A percentile compares a stretch with the other conserved stretches of the same genome.
phyloP scores from a whole-genome alignment of 2,329 filamentous ascomycete species.

The Colletotrichum neosansevieriae region DNA sequence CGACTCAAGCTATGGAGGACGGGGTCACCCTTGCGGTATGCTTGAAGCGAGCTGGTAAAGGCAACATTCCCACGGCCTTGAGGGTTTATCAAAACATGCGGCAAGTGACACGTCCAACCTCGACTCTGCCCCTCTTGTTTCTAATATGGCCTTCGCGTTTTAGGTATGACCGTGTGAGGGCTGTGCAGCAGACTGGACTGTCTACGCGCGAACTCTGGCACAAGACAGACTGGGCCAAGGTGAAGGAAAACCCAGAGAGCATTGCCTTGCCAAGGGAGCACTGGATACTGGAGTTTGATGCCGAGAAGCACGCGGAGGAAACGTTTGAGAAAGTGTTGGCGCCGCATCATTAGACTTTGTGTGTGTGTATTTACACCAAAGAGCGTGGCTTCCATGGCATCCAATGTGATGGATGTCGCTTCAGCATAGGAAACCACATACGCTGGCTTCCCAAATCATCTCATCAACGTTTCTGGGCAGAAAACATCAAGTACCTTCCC shows the following conservation, averaged over 20 bases:
- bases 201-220: constrained; percentile 2
- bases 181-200: not conserved
- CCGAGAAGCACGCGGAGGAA: not conserved
- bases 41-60: not conserved
- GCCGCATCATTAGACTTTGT: no score
- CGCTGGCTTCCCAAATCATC: no score
- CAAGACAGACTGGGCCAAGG: not conserved
- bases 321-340: not conserved
- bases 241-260: not conserved
- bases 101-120: not conserved
- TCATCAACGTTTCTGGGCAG: no score
- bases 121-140: not conserved
- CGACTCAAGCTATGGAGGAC: constrained; percentile 2
- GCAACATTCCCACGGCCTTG: not conserved
- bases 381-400: no score
- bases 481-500: no score
- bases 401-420: no score
- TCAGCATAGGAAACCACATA: no score
- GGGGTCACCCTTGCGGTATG: not conserved
- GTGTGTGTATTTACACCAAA: no score
- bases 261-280: not conserved
- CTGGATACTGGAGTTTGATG: constrained; percentile 1
- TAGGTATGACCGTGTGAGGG: not conserved
- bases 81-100: not conserved
- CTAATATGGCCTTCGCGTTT: not conserved